phyloP scores from a whole-genome alignment of 441 rosid genomes.

The Populus tomentosa region DNA sequence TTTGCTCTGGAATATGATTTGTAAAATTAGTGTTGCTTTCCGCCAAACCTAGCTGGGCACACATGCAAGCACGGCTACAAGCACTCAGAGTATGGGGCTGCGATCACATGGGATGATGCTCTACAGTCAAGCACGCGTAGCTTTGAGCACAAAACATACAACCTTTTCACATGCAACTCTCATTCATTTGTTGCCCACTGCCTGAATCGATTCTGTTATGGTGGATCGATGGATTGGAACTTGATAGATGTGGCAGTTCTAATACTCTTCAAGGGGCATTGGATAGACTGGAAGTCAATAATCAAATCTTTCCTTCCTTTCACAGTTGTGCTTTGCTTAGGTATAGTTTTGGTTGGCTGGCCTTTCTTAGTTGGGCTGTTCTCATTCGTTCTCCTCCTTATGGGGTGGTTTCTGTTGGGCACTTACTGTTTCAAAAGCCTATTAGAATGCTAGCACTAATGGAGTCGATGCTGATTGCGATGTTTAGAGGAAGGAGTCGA shows the following conservation, averaged over 20 bases:
- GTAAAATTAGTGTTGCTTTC: constrained; percentile 77
- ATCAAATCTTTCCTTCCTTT: constrained; percentile 72
- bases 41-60: constrained; percentile 60
- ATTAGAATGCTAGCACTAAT: constrained; percentile 37
- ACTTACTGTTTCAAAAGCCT: constrained; percentile 58
- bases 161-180: constrained; percentile 88
- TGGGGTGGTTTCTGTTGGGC: constrained; percentile 64
- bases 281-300: constrained; percentile 52
- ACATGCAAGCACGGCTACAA: constrained; percentile 65
- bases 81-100: constrained; percentile 66
- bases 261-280: constrained; percentile 55
- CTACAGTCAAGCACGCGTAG: constrained; percentile 37
- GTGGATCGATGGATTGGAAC: constrained; percentile 79
- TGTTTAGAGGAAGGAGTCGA: constrained; percentile 3
- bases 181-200: constrained; percentile 75
- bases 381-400: constrained; percentile 52
- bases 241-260: constrained; percentile 69
- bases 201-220: constrained; percentile 69
- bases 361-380: constrained; percentile 69
- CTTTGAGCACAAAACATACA: constrained; percentile 77
- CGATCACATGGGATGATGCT: constrained; percentile 85
- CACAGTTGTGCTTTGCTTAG: constrained; percentile 47
- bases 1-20: constrained; percentile 6
- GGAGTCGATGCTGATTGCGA: neutral
- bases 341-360: constrained; percentile 69